These are phyloP conservation scores for Cruciata laevipes DNA, from an alignment of 257 asterid genomes.

Conservation along the genomic window DNA sequence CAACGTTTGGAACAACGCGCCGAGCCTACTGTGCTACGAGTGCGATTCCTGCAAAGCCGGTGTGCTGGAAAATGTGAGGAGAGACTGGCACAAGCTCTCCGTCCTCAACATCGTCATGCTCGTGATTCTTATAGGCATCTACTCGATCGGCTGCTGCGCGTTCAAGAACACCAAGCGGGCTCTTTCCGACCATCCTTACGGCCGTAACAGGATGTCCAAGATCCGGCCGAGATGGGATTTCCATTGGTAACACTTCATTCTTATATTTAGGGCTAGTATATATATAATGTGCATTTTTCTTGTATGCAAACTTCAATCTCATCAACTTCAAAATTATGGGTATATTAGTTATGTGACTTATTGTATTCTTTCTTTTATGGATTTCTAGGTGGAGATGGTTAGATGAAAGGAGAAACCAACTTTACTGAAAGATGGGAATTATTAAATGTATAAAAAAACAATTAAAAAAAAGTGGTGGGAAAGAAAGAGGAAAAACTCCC, in stretches of 20 bases:
- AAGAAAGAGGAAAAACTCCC: neutral
- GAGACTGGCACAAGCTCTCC: slow-evolving; percentile 84
- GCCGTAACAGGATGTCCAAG: slow-evolving; percentile 74
- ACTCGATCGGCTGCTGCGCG: slow-evolving; percentile 91
- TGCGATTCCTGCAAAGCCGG: slow-evolving; percentile 97
- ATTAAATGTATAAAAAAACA: too few relatives aligned
- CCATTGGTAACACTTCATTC: slow-evolving; percentile 44
- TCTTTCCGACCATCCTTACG: slow-evolving; percentile 50
- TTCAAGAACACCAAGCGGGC: slow-evolving; percentile 69
- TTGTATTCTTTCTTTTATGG: neutral
- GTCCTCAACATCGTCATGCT: slow-evolving; percentile 79
- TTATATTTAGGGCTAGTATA: neutral
- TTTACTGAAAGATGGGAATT: slow-evolving; percentile 37
- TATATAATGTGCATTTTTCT: too few relatives aligned
- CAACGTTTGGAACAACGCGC: slow-evolving; percentile 77
- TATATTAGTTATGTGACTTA: too few relatives aligned
- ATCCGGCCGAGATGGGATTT: slow-evolving; percentile 94
- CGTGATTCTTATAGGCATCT: slow-evolving; percentile 66
- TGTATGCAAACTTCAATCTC: neutral
- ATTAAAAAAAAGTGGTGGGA: neutral
- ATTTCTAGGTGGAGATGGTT: slow-evolving; percentile 89
- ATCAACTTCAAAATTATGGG: too few relatives aligned
- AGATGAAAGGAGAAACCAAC: slow-evolving; percentile 72
- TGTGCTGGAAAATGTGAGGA: slow-evolving; percentile 65
- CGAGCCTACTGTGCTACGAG: slow-evolving; percentile 63